phyloP scores from a whole-genome alignment of 2,329 filamentous ascomycete species.

The Ramularia endophylla region DNA sequence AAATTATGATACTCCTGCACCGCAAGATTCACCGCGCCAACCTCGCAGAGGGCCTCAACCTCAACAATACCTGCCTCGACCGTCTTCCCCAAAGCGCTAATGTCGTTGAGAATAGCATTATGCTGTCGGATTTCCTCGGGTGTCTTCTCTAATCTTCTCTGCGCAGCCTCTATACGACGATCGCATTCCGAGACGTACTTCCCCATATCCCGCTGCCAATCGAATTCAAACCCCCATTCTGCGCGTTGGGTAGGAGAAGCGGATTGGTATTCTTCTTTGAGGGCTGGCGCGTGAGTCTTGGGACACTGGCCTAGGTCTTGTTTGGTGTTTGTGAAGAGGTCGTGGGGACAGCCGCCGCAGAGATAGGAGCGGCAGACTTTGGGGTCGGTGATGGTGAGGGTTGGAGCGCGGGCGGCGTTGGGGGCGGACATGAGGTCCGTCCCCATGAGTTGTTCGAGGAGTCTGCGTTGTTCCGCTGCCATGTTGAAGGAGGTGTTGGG shows the following conservation, averaged over 20 bases:
- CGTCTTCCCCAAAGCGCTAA: slow-evolving; percentile 70
- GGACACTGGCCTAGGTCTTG: slow-evolving; percentile 89
- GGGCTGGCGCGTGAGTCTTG: slow-evolving; percentile 78
- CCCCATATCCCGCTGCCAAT: slow-evolving; percentile 93
- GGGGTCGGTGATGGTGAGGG: slow-evolving; percentile 81
- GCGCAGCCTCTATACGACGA: slow-evolving; percentile 81
- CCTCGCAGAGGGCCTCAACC: slow-evolving; percentile 76
- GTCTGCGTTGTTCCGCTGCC: slow-evolving; percentile 96
- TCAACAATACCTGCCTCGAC: slow-evolving; percentile 81
- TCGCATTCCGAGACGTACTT: slow-evolving; percentile 98
- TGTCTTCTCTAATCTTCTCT: slow-evolving; percentile 90
- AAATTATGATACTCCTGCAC: slow-evolving; percentile 86
- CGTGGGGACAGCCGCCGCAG: slow-evolving; percentile 90
- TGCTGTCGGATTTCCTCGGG: slow-evolving; percentile 87
- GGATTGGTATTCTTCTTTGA: slow-evolving; percentile 82
- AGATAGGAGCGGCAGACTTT: slow-evolving; percentile 96
- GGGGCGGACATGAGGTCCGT: slow-evolving; percentile 64
- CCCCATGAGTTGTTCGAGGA: slow-evolving; percentile 88
- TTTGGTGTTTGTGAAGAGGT: slow-evolving; percentile 99
- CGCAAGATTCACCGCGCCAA: slow-evolving; percentile 72
- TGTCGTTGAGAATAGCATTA: slow-evolving; percentile 80
- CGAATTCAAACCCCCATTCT: slow-evolving; percentile 86
- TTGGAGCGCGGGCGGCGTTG: slow-evolving; percentile 63
- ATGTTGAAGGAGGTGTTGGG: slow-evolving; percentile 44
- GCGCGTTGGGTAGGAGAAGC: slow-evolving; percentile 66